Base-by-base conservation (phyloP, 2,329 filamentous ascomycete genomes). In the Aspergillus aculeatinus region DNA sequence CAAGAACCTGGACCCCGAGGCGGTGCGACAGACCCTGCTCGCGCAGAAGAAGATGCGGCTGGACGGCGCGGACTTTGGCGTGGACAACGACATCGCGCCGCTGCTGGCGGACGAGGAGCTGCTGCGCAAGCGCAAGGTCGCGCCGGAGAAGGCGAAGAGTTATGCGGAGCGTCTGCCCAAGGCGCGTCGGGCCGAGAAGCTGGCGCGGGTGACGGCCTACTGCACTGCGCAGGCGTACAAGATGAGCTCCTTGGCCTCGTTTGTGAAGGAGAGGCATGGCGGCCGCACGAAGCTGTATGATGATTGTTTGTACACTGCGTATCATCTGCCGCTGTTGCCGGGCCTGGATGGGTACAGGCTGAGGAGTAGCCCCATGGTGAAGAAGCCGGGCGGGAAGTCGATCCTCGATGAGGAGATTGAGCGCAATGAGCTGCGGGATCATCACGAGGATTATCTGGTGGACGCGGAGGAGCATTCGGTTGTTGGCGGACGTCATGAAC, bases 221-320 rank as follows among this genome's bases (percentile, higher is more conserved):
- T 98, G 94, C 76, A 98, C 92, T 0, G 94, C 95, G 0, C 91
- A 97, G 75, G 91, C 90, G 7, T 98, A 93, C 79, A 96, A 94
- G 78, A 87, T 96, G 79, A 89, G 90, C 68, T 85, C 88, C 27
- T 92, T 92, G n/a, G 92, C 93, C 14, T 87, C 91, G 35, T 99
- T 99, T 73, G 82, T 97, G 62, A 89, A 90, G 68, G 90, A 91
- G 65, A 89, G 89, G 70, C 95, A 99, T 77, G 88, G 90, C 33
- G 94, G 93, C 1, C 89, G 92, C 77, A 96, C 94, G 14, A 99
- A 99, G 77, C 83, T 98, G 5, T 99, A 99, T 77, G 95, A 99
- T 75, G 95, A 99, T 76, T 99, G 95, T 72, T 81, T 99, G 25
- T 99, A 99, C 73, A 91, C 89, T 27, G 94, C 96, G 51, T 99